Evolutionary conservation across 495 filamentous ascomycete genomes (phyloP), one percentile per base, ranked within the genome.

Genomic region (Cercophora samala): DNA sequence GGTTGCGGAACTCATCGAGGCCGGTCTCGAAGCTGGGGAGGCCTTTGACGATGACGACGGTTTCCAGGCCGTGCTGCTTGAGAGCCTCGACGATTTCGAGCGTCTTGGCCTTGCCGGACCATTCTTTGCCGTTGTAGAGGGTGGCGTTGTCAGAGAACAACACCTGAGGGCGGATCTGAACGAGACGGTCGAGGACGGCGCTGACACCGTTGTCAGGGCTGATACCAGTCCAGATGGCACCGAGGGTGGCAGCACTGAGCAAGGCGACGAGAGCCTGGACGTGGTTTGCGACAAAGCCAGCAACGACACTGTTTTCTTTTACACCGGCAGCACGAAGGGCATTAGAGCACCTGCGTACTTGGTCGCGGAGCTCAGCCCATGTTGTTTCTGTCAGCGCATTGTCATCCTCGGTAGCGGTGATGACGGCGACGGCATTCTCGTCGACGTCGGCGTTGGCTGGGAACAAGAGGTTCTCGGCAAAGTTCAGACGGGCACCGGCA

Each of bases 401-500:
- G 6, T 83, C 84, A 23, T 76, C 66, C 77, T 96, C 92, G 13
- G 91, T 93, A 5, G 83, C 91, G 51, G 87, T 88, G 70, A 95
- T 88, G 24, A 93, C 80, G 23, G 91, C 92, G 64, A 87, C 79
- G 60, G 88, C 85, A 66, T 86, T 78, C 24, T 87, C 86, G 21
- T 83, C 74, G 53, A 80, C 66, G 5, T 72, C 62, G 23, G 64
- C 71, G 55, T 81, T 82, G 17, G 81, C 78, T 5, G 93, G 93
- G 74, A 87, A 96, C 6, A 97, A 85, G 32, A 97, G 83, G 76
- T 97, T 97, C 79, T 97, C 91, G 23, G 93, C 92, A 75, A 97
- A 97, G 73, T 97, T 97, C 64, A 97, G 80, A 58, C 79, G 87
- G 21, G 90, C 87, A 6, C 89, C 90, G 53, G 85, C 75, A 74